A percentile compares a stretch with the other conserved stretches of the same genome.
phyloP scores from a whole-genome alignment of 768 basidiomycete species.

The Gloeostereum incarnatum region DNA sequence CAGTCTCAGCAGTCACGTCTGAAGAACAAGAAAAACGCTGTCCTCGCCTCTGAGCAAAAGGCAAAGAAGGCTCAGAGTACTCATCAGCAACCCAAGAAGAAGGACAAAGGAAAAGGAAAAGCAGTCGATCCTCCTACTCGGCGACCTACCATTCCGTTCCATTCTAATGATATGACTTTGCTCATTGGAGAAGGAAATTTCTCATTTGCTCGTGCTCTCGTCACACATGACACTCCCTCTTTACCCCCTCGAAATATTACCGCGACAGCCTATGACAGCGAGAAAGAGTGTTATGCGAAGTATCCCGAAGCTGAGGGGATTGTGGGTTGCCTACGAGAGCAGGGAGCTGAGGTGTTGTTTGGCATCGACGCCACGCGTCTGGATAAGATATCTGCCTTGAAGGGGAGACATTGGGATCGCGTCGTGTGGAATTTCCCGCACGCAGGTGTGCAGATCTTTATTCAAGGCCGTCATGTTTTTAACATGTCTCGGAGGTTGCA shows the following conservation, averaged over 20 bases:
- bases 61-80: conserved; percentile 41
- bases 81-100: conserved; percentile 14
- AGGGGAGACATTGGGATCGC: conserved; percentile 60
- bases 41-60: no score
- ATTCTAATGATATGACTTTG: conserved; percentile 54
- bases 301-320: conserved; percentile 67
- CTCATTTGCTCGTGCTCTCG: conserved; percentile 76
- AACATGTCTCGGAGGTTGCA: conserved; percentile 16
- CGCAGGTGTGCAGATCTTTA: conserved; percentile 47
- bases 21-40: conserved; percentile 51
- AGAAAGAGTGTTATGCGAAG: conserved; percentile 69
- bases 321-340: conserved; percentile 40
- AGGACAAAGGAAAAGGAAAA: conserved; percentile 27
- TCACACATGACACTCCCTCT: conserved; percentile 37
- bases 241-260: conserved; percentile 62
- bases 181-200: conserved; percentile 95
- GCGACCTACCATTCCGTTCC: conserved; percentile 56
- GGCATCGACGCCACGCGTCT: conserved; percentile 78
- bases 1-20: conserved; percentile 62
- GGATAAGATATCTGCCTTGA: conserved; percentile 47
- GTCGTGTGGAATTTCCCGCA: conserved; percentile 97
- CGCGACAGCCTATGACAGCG: conserved; percentile 80
- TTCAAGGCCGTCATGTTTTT: neutral
- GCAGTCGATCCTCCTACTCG: conserved; percentile 14
- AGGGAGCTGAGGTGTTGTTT: conserved; percentile 69